A percentile compares a stretch with the other conserved stretches of the same genome.
These are phyloP conservation scores for Rhizopogon vulgaris DNA, from an alignment of 768 basidiomycete species.

Conservation along the genomic window DNA sequence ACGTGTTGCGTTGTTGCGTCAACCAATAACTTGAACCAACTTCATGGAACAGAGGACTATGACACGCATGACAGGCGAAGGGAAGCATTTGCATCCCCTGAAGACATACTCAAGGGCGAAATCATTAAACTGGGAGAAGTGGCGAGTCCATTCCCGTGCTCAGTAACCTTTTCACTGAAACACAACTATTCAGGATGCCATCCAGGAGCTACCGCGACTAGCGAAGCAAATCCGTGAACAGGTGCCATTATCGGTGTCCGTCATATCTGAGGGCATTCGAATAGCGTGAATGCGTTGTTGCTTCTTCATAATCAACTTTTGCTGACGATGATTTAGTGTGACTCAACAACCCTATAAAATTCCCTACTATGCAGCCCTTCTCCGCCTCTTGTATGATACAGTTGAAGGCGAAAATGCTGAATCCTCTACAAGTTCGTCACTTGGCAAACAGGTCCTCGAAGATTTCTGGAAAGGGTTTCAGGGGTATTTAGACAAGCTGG, in stretches of 20 bases:
- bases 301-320: neutral
- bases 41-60: constrained; percentile 47
- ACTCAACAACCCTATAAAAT: constrained; percentile 95
- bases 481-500: constrained; percentile 77
- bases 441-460: constrained; percentile 72
- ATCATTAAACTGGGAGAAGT: constrained; percentile 79
- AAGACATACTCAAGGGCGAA: constrained; percentile 59
- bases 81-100: constrained; percentile 62
- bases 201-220: constrained; percentile 62
- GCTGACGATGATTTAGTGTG: constrained; percentile 40
- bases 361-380: constrained; percentile 78
- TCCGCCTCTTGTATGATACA: constrained; percentile 59
- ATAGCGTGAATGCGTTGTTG: constrained; percentile 42
- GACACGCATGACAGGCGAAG: constrained; percentile 55
- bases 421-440: constrained; percentile 28
- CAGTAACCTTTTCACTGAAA: constrained; percentile 1
- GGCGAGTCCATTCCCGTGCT: constrained; percentile 39
- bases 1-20: neutral
- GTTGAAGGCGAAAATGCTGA: constrained; percentile 29
- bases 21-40: neutral
- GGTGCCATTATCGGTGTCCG: constrained; percentile 50
- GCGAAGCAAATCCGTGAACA: constrained; percentile 61
- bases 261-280: constrained; percentile 69
- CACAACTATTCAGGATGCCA: constrained; percentile 45
- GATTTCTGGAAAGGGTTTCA: constrained; percentile 93